These are phyloP conservation scores for Eimeria sp. DNA, from an alignment of 169 alveolate species.

Conservation along the genomic window DNA sequence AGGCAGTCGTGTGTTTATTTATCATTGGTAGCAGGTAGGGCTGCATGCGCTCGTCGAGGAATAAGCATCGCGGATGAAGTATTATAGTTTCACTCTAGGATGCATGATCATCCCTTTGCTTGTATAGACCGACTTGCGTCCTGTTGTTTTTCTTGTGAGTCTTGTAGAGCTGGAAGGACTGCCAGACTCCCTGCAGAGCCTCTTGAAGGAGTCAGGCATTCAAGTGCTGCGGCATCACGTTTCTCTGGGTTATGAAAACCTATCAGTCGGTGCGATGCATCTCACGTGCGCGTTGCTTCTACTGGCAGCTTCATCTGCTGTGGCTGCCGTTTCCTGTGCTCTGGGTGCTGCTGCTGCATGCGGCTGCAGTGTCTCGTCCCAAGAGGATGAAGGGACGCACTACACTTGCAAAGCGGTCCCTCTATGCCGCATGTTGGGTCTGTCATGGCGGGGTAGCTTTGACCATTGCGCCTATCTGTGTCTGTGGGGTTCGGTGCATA, in stretches of 20 bases:
- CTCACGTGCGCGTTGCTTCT: background rate
- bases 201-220: background rate
- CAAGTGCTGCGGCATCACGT: constrained; percentile 32
- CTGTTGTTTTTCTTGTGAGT: background rate
- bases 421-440: background rate
- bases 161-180: constrained; percentile 23
- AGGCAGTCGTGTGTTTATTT: background rate
- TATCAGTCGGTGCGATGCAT: constrained; percentile 32
- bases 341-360: background rate
- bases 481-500: background rate
- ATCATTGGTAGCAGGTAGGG: constrained; percentile 6
- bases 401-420: background rate
- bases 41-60: background rate
- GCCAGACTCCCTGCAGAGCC: constrained; percentile 31
- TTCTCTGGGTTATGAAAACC: constrained; percentile 39
- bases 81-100: background rate
- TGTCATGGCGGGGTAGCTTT: background rate
- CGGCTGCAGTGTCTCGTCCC: background rate
- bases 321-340: background rate
- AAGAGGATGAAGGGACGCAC: background rate
- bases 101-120: background rate
- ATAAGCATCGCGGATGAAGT: background rate
- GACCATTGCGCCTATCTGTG: background rate
- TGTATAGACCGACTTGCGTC: background rate
- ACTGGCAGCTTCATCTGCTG: background rate